Conservation (phyloP, 2,329 filamentous ascomycete species). For the Elsinoe arachidis region DNA sequence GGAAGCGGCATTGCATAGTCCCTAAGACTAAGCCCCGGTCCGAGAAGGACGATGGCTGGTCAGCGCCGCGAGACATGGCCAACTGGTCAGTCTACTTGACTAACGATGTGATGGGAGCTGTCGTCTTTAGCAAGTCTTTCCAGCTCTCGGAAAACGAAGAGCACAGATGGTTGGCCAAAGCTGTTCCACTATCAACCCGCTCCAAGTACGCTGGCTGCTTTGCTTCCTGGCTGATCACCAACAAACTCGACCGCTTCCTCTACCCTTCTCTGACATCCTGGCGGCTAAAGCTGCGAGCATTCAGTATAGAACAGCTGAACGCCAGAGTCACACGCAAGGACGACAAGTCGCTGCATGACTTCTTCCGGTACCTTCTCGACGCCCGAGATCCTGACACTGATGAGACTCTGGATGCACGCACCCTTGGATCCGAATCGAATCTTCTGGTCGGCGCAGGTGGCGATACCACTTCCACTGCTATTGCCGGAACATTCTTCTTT, state of each 20-base stretch:
- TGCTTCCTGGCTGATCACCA: neutral
- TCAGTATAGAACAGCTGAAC: neutral
- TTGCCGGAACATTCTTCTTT: neutral
- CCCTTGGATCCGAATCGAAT: neutral
- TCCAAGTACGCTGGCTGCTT: neutral
- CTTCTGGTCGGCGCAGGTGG: neutral
- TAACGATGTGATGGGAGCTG: neutral
- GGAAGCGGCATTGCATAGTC: neutral
- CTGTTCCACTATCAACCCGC: neutral
- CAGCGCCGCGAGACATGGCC: neutral
- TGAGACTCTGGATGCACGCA: neutral
- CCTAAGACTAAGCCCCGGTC: neutral
- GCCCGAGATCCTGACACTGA: neutral
- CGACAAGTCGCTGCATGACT: neutral
- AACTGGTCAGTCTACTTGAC: neutral
- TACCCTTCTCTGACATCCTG: neutral
- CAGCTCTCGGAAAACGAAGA: neutral
- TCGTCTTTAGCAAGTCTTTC: constrained; percentile 5
- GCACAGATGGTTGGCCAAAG: neutral
- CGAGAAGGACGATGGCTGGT: neutral
- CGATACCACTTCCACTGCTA: neutral
- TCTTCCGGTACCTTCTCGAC: neutral
- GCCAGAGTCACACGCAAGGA: neutral
- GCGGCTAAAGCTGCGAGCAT: neutral
- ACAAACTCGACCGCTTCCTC: neutral